Percentiles rank a stretch among this genome's conserved stretches.
Conservation (phyloP, 495 filamentous ascomycete species). For the Trichoderma gamsii region DNA sequence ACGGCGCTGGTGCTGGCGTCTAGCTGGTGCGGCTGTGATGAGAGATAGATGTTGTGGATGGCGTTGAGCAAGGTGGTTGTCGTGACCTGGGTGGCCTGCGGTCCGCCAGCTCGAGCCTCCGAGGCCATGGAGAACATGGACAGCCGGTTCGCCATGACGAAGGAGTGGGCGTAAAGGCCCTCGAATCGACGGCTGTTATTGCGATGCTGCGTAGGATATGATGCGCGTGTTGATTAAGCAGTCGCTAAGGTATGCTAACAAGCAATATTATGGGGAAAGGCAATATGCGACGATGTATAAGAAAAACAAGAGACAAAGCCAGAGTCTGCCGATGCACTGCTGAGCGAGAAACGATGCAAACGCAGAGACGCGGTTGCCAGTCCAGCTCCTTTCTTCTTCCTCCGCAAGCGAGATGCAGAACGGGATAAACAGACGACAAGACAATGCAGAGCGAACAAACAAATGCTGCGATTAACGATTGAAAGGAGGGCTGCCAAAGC, state of each 20-base stretch:
- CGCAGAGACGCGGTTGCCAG: not conserved
- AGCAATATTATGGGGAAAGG: conserved; percentile 7
- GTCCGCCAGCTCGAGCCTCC: conserved; percentile 53
- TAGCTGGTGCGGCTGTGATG: conserved; percentile 69
- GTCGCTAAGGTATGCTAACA: conserved; percentile 1
- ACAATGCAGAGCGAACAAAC: not conserved
- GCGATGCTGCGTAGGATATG: not conserved
- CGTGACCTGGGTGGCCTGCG: conserved; percentile 74
- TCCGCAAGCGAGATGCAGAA: not conserved
- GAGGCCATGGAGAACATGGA: conserved; percentile 81
- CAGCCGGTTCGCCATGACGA: conserved; percentile 62
- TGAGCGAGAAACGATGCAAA: not conserved
- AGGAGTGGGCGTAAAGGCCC: conserved; percentile 17
- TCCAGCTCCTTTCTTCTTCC: conserved; percentile 3
- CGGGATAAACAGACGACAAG: not conserved
- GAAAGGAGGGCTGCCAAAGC: conserved; percentile 18
- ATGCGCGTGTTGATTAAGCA: not conserved
- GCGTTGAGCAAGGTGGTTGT: conserved; percentile 89
- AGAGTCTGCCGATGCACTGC: not conserved
- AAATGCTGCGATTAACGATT: not conserved
- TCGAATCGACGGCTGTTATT: conserved; percentile 6
- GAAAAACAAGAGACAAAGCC: not conserved
- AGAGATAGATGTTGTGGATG: conserved; percentile 83
- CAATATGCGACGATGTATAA: not conserved
- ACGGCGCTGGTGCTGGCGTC: conserved; percentile 90